These are phyloP conservation scores for Ceratobasidium sp. DNA, from an alignment of 1,284 basidiomycete species.

Conservation along the genomic window DNA sequence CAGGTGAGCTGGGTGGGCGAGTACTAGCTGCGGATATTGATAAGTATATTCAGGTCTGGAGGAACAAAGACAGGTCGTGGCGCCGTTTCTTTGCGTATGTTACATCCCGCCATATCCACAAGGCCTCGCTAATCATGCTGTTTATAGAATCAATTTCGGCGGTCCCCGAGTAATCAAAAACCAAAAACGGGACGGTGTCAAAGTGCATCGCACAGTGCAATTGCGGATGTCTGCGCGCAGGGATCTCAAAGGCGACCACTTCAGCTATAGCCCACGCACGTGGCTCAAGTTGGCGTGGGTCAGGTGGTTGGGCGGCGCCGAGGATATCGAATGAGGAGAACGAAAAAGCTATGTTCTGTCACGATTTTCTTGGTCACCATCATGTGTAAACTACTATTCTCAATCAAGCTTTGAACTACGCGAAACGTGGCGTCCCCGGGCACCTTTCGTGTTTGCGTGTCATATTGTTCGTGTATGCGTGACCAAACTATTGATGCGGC, in stretches of 20 bases:
- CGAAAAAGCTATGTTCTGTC: not conserved
- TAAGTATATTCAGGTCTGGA: conserved; percentile 19
- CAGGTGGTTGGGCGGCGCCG: conserved; percentile 23
- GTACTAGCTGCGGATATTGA: not conserved
- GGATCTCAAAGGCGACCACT: conserved; percentile 17
- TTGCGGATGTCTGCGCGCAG: conserved; percentile 14
- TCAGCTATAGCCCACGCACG: conserved; percentile 12
- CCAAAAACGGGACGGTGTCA: conserved; percentile 37
- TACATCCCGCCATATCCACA: not conserved
- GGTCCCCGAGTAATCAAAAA: conserved; percentile 39
- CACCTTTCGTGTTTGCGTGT: too few species aligned
- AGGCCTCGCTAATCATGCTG: not conserved
- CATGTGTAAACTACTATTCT: not conserved
- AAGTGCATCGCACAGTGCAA: conserved; percentile 35
- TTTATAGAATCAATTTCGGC: conserved; percentile 28
- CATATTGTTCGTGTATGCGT: too few species aligned
- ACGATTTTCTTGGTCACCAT: not conserved
- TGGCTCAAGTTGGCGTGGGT: conserved; percentile 25
- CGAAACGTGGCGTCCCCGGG: too few species aligned
- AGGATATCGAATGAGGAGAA: not conserved
- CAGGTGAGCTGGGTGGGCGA: conserved; percentile 12
- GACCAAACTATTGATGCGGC: too few species aligned
- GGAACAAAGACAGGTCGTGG: conserved; percentile 32
- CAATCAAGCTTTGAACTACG: not conserved
- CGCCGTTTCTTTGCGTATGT: conserved; percentile 31